Conservation (phyloP, 1,284 basidiomycete genomes). For the Cryptococcus sp. region DNA sequence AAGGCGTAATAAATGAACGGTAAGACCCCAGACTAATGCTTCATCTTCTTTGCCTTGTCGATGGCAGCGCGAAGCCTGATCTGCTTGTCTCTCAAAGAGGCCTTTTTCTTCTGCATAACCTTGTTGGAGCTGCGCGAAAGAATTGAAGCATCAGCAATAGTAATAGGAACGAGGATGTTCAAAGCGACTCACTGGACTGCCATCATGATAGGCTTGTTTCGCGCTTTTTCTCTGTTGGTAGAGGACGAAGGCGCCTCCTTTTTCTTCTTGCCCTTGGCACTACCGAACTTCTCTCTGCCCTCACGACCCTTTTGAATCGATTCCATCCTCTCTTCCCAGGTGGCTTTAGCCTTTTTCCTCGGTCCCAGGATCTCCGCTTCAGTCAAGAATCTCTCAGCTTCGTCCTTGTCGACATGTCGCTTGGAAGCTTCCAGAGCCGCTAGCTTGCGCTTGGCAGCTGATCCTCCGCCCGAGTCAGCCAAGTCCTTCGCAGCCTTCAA, state of each 20-base stretch:
- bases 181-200: conserved; percentile 62
- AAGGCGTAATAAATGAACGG: background rate
- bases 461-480: conserved; percentile 66
- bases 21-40: conserved; percentile 28
- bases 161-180: background rate
- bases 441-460: conserved; percentile 83
- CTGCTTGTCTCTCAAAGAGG: conserved; percentile 82
- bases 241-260: conserved; percentile 75
- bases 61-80: conserved; percentile 50
- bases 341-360: conserved; percentile 88
- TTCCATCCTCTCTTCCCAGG: conserved; percentile 92
- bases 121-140: conserved; percentile 42
- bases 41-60: conserved; percentile 53
- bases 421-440: conserved; percentile 71
- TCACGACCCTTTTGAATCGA: conserved; percentile 90
- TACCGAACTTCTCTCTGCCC: conserved; percentile 93
- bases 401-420: conserved; percentile 57
- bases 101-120: conserved; percentile 76
- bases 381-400: conserved; percentile 71
- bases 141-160: conserved; percentile 7
- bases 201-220: conserved; percentile 95
- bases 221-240: conserved; percentile 84
- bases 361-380: conserved; percentile 91
- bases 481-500: conserved; percentile 75
- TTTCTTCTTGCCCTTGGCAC: conserved; percentile 82